A percentile compares a stretch with the other conserved stretches of the same genome.
phyloP scores from a whole-genome alignment of 2,329 filamentous ascomycete species.

The Fusarium abutilonis region DNA sequence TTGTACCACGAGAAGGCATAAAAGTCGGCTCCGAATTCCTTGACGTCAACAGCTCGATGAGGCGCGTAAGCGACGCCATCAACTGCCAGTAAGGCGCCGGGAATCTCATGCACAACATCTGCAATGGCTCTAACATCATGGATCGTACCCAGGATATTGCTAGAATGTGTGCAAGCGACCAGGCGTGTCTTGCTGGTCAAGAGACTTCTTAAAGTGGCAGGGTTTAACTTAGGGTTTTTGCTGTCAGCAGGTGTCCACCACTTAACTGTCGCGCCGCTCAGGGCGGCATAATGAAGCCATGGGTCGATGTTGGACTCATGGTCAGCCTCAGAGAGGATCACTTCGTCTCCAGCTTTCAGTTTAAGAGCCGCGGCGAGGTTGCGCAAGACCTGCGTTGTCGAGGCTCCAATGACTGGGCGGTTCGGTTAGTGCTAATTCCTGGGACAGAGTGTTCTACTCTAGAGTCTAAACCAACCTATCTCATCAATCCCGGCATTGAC shows the following conservation, averaged over 20 bases:
- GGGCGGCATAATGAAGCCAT: neutral
- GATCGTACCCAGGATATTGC: constrained; percentile 3
- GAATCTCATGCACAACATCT: constrained; percentile 1
- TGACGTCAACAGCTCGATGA: constrained; percentile 1
- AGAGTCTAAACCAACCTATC: neutral
- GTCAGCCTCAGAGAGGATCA: neutral
- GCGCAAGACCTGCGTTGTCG: constrained; percentile 6
- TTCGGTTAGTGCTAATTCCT: neutral
- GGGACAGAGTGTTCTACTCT: no score
- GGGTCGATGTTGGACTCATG: constrained; percentile 11
- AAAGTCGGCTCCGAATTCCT: constrained; percentile 6
- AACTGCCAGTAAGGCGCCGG: neutral
- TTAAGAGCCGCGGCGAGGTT: constrained; percentile 3
- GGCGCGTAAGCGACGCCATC: constrained; percentile 7
- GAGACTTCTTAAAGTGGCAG: neutral
- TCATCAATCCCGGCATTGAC: neutral
- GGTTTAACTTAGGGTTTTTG: neutral
- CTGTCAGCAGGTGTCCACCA: neutral
- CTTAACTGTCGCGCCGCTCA: neutral
- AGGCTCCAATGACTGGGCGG: neutral
- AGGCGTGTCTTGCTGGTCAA: constrained; percentile 6
- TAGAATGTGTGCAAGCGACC: constrained; percentile 2
- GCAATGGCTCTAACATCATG: constrained; percentile 2
- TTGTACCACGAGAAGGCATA: constrained; percentile 7
- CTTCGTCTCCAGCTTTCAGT: neutral